These are phyloP conservation scores for Euphorbia pulcherrima DNA, from an alignment of 345 rosid genomes.

Conservation along the genomic window DNA sequence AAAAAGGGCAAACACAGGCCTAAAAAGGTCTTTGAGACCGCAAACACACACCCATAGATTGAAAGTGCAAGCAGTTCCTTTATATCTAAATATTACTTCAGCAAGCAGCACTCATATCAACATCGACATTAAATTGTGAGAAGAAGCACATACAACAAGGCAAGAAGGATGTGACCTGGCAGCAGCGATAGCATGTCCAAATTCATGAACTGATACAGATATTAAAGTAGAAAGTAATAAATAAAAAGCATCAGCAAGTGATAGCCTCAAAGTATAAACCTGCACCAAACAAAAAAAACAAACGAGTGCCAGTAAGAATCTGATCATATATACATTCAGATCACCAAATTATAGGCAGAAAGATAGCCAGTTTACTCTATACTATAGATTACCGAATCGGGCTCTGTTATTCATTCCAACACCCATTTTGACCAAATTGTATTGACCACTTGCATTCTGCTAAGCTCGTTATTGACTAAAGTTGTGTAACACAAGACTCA, in stretches of 20 bases:
- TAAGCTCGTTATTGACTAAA: too few species aligned
- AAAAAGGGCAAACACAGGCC: too few species aligned
- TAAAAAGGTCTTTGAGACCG: too few species aligned
- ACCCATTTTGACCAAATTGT: too few species aligned
- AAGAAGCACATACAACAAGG: not conserved
- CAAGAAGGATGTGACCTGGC: slow-evolving; percentile 50
- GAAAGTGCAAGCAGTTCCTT: not conserved
- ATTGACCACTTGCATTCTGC: too few species aligned
- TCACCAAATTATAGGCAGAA: not conserved
- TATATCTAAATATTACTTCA: not conserved
- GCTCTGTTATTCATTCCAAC: too few species aligned
- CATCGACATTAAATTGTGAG: not conserved
- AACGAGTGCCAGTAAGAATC: not conserved
- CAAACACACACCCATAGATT: not conserved
- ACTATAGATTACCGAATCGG: too few species aligned
- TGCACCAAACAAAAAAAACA: slow-evolving; percentile 8
- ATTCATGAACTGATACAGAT: slow-evolving; percentile 73
- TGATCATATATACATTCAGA: not conserved
- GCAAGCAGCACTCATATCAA: not conserved
- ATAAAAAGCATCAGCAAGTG: slow-evolving; percentile 45
- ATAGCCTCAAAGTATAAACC: slow-evolving; percentile 40
- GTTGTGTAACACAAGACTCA: too few species aligned
- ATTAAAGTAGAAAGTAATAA: slow-evolving; percentile 55
- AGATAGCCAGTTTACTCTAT: too few species aligned
- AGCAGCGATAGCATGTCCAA: slow-evolving; percentile 89